Base-by-base conservation (phyloP, 2,329 filamentous ascomycete genomes). In the Bretziella fagacearum region DNA sequence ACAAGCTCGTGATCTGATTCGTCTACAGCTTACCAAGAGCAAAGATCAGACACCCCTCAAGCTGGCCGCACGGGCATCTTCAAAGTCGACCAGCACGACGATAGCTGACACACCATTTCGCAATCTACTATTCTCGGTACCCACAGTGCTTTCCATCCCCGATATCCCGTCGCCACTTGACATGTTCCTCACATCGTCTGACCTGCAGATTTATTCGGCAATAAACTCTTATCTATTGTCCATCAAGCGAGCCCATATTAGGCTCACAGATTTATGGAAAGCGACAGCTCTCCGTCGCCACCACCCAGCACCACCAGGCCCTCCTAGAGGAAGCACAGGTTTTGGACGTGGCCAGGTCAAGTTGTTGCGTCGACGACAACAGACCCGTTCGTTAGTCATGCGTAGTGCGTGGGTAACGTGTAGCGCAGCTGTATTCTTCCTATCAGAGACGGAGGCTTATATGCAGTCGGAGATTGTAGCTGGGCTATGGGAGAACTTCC, bases 371-470 rank as follows among this genome's bases (percentile, higher is more conserved):
- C 64, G 73, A 54, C 73, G 82, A 44, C 74, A 78, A 54, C 74
- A 75, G 22, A 58, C 65, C 13, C 72, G 89, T 15, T 70, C 73
- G 3, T 68, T 70, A 27, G 71, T 74, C 0, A 81, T 93, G 70
- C 77, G 91, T 13, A 81, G 78, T 52, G 74, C 89, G 1, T 98
- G 91, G 91, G 89, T 86, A 0, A 93, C 84, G 0, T 81, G 82
- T 54, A 86, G 83, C 56, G 83, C 86, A 2, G 81, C 84, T 1
- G 74, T 93, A 3, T 95, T 94, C 63, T 82, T 96, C 54, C 68
- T 96, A 3, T 84, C 83, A 0, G 87, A 95, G 59, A 80, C 84
- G 11, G 82, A 89, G 54, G 77, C 77, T 2, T 96, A 93, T 56
- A 77, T 96, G 37, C 89, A 95, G 60, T 84, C 83, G 1, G 86